These are phyloP conservation scores for Hypoxylon sp. DNA, from an alignment of 2,329 filamentous ascomycete genomes.

Conservation along the genomic window DNA sequence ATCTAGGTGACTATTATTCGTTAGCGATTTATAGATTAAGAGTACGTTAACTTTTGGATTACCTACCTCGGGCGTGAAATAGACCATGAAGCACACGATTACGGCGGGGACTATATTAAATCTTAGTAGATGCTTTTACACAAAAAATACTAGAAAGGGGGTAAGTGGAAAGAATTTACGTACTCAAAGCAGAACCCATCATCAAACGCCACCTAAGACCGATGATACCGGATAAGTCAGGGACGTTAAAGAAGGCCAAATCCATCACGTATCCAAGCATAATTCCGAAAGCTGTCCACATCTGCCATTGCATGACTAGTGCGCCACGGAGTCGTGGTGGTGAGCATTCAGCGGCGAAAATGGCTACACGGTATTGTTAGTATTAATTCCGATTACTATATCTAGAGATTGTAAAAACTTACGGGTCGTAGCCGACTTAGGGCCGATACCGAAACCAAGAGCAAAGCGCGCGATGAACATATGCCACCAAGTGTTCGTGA, in stretches of 20 bases:
- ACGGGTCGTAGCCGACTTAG: constrained; percentile 72
- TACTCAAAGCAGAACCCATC: constrained; percentile 72
- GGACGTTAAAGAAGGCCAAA: constrained; percentile 67
- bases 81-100: constrained; percentile 63
- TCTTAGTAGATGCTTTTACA: no score
- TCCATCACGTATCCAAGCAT: constrained; percentile 68
- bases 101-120: constrained; percentile 70
- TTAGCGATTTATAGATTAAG: constrained; percentile 15
- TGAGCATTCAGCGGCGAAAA: constrained; percentile 74
- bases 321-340: constrained; percentile 71
- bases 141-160: no score
- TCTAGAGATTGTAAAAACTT: constrained; percentile 3
- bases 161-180: no score
- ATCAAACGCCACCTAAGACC: constrained; percentile 74
- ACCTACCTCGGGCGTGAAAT: constrained; percentile 51
- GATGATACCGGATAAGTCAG: constrained; percentile 58
- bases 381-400: background rate
- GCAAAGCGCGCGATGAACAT: constrained; percentile 76
- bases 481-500: constrained; percentile 65
- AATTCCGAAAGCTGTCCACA: constrained; percentile 63
- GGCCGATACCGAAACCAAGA: constrained; percentile 75
- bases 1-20: constrained; percentile 41
- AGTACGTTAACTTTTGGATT: background rate
- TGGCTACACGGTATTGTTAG: constrained; percentile 50
- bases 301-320: constrained; percentile 77